Evolutionary conservation across 331 rosid species (phyloP).

Genomic region (Stylosanthes scabra): DNA sequence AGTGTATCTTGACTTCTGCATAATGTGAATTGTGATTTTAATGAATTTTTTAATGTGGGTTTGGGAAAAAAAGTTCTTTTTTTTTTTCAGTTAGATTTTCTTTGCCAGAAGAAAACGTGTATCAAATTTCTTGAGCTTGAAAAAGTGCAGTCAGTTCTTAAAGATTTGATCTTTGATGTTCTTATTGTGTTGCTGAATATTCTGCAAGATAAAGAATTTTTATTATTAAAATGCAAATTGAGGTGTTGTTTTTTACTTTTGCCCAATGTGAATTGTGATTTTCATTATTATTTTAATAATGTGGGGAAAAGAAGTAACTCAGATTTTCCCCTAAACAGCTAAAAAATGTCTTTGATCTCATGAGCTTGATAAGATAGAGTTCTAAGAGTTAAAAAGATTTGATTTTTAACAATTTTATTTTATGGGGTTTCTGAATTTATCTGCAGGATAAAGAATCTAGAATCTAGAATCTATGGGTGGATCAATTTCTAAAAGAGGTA

Average conservation of each 20-base stretch:
- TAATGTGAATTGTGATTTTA: neutral
- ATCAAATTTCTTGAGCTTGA: neutral
- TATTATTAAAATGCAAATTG: too few species aligned
- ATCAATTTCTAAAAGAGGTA: constrained; percentile 58
- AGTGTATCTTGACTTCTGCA: neutral
- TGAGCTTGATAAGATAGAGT: neutral
- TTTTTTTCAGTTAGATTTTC: neutral
- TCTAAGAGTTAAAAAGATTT: constrained; percentile 15
- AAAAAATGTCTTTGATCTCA: neutral
- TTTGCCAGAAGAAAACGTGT: neutral
- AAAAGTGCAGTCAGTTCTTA: neutral
- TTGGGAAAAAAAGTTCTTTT: neutral
- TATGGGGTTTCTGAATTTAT: constrained; percentile 37
- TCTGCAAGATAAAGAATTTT: too few species aligned
- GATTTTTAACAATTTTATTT: constrained; percentile 30
- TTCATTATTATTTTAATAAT: too few species aligned
- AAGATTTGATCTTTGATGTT: too few species aligned
- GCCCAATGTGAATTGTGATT: too few species aligned
- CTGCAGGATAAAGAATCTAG: constrained; percentile 39
- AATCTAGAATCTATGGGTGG: constrained; percentile 67
- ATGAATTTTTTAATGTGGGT: neutral
- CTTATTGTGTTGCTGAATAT: too few species aligned
- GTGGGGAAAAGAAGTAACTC: too few species aligned
- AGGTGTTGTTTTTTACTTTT: too few species aligned
- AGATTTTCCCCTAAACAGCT: neutral